Percentiles rank a stretch among this genome's conserved stretches.
phyloP scores from a whole-genome alignment of 2,329 filamentous ascomycete species.

The Chaetomium olivaceum region DNA sequence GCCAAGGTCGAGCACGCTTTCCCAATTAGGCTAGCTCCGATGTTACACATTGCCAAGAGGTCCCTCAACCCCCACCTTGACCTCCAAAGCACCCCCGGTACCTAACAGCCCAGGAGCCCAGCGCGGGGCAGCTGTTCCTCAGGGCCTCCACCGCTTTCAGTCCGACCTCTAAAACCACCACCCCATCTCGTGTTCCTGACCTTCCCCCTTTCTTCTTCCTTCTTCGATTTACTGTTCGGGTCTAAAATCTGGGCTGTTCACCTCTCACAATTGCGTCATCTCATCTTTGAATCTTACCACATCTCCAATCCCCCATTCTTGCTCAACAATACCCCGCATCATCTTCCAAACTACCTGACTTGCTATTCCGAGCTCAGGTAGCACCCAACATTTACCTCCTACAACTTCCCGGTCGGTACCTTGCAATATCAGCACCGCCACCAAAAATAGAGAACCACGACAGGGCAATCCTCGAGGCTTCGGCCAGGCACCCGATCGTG shows the following conservation, averaged over 20 bases:
- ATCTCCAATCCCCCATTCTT: neutral
- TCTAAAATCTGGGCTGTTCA: neutral
- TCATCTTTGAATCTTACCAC: neutral
- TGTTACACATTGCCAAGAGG: constrained; percentile 1
- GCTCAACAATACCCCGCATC: constrained; percentile 10
- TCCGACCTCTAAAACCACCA: constrained; percentile 4
- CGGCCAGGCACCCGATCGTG: constrained; percentile 62
- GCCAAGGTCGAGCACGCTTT: neutral
- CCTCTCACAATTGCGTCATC: constrained; percentile 5
- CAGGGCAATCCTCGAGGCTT: constrained; percentile 58
- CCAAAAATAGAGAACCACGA: constrained; percentile 48
- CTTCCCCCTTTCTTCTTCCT: constrained; percentile 4
- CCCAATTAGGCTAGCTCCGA: constrained; percentile 6
- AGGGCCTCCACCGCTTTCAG: constrained; percentile 5
- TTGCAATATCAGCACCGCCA: neutral
- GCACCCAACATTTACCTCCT: neutral
- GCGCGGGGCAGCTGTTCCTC: constrained; percentile 17
- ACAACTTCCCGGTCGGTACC: neutral
- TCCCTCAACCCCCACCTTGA: neutral
- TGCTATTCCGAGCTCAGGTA: neutral
- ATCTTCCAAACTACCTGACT: constrained; percentile 1
- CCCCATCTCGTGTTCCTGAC: neutral
- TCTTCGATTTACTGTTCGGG: neutral
- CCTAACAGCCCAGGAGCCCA: neutral
- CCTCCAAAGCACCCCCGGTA: constrained; percentile 8